Evolutionary conservation across 768 basidiomycete genomes (phyloP), one percentile per base, ranked within the genome.

Genomic region (Mycena crocata): DNA sequence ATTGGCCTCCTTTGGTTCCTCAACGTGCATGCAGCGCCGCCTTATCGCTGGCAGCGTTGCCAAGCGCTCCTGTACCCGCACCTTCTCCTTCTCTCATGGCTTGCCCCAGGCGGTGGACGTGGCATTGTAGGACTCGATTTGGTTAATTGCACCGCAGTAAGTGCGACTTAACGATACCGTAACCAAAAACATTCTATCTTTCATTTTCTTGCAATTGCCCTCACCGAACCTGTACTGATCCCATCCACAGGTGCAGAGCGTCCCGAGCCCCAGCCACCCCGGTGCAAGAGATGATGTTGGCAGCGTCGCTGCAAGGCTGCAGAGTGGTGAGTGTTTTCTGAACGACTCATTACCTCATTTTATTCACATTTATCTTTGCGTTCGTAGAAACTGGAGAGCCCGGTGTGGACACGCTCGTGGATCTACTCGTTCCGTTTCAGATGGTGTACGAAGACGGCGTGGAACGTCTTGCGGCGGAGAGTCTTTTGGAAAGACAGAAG

Each of bases 1-100:
- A 92, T 94, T 42, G 96, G 96, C 17, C 81, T 90, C 17, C 79
- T 98, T 1, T 97, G 94, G 91, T 98, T 95, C 74, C 87, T 98
- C 58, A 97, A 98, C 62, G 96, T 97, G 0, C 96, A 98, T 73
- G 90, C 92, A 0, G 75, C 86, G 5, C 88, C 91, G 24, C 92
- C 93, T 0, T 95, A 90, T 77, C 80, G 84, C 64, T 94, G 92
- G 93, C 88, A 90, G 79, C 85, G 93, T 67, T 95, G 89, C 73
- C 93, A 93, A 74, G 94, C 90, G 0, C 83, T 94, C 49, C 83
- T 93, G 1, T 96, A 93, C 73, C 93, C 89, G n/a, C 88, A 93
- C 68, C 90, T 93, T 80, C 84, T 98, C 3, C 80, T 96, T 2
- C 84, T 98, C 4, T 93, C 93, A 13, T 98, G 96, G 96, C 84